phyloP scores from a whole-genome alignment of 208 protist genomes.

The Acanthamoeba lenticulata region DNA sequence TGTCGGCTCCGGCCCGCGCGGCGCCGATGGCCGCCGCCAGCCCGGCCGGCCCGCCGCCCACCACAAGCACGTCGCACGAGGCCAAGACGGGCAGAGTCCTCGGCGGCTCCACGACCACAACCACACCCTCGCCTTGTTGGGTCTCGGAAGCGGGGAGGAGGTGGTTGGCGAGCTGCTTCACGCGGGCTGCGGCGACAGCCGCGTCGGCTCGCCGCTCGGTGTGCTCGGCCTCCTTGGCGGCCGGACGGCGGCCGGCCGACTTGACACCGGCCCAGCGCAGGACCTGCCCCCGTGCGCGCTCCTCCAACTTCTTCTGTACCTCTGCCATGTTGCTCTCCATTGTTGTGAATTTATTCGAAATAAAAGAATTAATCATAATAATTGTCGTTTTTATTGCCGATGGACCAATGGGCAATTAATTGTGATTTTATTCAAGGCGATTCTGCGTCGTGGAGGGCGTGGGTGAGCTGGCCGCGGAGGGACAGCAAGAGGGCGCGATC shows the following conservation, averaged over 20 bases:
- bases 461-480: too few species aligned
- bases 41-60: slow-evolving; percentile 18
- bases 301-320: slow-evolving; percentile 41
- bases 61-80: neutral
- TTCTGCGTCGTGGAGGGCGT: too few species aligned
- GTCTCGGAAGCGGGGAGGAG: neutral
- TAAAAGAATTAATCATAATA: too few species aligned
- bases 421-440: too few species aligned
- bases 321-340: too few species aligned
- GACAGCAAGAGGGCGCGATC: too few species aligned
- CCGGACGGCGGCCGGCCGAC: neutral
- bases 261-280: slow-evolving; percentile 12
- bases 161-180: neutral
- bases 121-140: neutral
- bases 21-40: slow-evolving; percentile 25
- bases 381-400: too few species aligned
- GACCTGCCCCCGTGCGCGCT: slow-evolving; percentile 12
- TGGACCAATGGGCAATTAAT: too few species aligned
- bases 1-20: slow-evolving; percentile 18
- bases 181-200: neutral
- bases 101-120: neutral
- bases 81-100: neutral
- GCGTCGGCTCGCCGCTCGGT: neutral
- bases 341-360: too few species aligned
- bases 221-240: slow-evolving; percentile 27